Evolutionary conservation across 192 early-diverging fungal genomes (phyloP), one percentile per base, ranked within the genome.

Genomic region (Entophlyctis luteolus): DNA sequence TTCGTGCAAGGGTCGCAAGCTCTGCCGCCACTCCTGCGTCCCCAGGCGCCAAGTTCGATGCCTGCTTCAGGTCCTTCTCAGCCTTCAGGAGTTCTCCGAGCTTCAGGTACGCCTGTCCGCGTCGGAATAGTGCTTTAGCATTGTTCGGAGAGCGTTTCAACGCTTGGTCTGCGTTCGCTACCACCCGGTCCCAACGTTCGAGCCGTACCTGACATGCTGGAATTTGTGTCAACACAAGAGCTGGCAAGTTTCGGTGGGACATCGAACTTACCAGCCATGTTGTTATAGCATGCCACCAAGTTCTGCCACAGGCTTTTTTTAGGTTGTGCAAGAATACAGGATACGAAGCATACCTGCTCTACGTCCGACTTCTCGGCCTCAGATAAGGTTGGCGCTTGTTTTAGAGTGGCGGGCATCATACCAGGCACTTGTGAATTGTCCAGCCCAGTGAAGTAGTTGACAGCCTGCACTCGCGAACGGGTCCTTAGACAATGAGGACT

Each of bases 41-140:
- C 38, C 72, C 60, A 4, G 79, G 79, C 32, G 59, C 74, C 20
- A 81, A 68, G 39, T 70, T 65, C 14, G 18, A 38, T 14, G 75
- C 79, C 62, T 79, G 70, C 29, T 48, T 71, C 48, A 77, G 53
- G 53, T 81, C 79, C 2, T 46, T 39, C 36, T 72, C 67, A 0
- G 79, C 79, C 47, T 69, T 60, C 10, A 76, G 72, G 2, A 74
- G 34, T 32, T 78, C 63, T 16, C 70, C 55, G 16, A 77, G 42
- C 2, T 62, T 50, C 20, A 71, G 49, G 38, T 70, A 48, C 14
- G 74, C 62, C 38, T 72, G 60, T 1, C 76, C 79, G 34, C 79
- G 71, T 5, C 79, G 79, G 59, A 72, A 81, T 31, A 72, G 42
- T 3, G 79, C 79, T 57, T 80, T 80, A n/a, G 73, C 70, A 60